Conservation (phyloP, 2,329 filamentous ascomycete genomes). For the Xylariaceae sp. region DNA sequence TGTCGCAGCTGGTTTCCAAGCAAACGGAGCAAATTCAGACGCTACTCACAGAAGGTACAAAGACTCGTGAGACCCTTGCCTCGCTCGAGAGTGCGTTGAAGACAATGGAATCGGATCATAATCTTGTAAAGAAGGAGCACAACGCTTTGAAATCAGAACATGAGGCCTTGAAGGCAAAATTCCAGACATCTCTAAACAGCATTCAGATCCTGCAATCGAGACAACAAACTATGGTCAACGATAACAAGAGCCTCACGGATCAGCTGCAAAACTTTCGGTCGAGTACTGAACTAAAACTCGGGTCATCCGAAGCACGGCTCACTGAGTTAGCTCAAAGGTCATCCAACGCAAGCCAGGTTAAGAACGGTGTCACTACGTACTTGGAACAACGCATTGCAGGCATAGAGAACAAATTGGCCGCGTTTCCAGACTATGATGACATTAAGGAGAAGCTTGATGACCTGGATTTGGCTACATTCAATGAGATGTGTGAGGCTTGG, state of each 20-base stretch:
- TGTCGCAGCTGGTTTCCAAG: conserved; percentile 15
- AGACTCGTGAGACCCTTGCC: neutral
- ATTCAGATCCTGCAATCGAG: conserved; percentile 4
- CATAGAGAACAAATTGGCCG: conserved; percentile 6
- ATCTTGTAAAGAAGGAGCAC: conserved; percentile 13
- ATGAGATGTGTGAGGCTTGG: conserved; percentile 16
- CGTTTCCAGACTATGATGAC: conserved; percentile 9
- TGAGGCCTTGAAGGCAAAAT: conserved; percentile 1
- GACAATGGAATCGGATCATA: conserved; percentile 4
- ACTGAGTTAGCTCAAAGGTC: neutral
- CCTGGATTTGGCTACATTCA: conserved; percentile 6
- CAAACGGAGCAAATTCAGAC: conserved; percentile 19
- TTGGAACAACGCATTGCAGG: conserved; percentile 4
- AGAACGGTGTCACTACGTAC: neutral
- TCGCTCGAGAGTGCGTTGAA: conserved; percentile 5
- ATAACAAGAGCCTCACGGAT: conserved; percentile 8
- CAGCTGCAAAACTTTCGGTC: conserved; percentile 6
- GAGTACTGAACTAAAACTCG: neutral
- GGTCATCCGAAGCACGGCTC: neutral
- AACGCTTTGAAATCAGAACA: conserved; percentile 14
- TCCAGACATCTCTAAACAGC: neutral
- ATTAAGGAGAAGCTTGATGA: conserved; percentile 15
- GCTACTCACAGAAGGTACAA: conserved; percentile 10
- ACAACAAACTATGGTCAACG: conserved; percentile 2
- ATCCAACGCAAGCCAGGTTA: neutral